Percentiles rank a stretch among this genome's conserved stretches.
Evolutionary conservation across 2,329 filamentous ascomycete species (phyloP).

Genomic region (Colletotrichum sp.): DNA sequence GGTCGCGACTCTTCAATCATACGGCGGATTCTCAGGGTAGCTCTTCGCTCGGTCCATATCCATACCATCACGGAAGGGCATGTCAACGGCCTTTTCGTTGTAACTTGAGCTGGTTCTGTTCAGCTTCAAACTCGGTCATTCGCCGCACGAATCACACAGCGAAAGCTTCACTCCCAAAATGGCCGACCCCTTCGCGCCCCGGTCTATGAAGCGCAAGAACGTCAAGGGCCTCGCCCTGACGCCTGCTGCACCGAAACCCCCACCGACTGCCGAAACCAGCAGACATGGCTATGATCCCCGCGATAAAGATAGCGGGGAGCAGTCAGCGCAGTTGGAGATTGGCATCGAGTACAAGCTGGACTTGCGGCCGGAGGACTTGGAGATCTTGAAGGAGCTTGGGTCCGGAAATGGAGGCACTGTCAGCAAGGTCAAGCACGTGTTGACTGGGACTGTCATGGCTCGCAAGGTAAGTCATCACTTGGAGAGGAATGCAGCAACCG

Average conservation of each 20-base stretch:
- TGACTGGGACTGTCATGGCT: conserved; percentile 96
- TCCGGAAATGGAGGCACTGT: conserved; percentile 97
- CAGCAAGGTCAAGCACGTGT: conserved; percentile 95
- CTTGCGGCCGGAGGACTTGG: conserved; percentile 87
- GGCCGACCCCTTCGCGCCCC: conserved; percentile 68
- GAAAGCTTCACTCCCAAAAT: conserved; percentile 42
- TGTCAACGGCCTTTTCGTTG: neutral
- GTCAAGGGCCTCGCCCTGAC: conserved; percentile 93
- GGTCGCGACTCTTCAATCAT: neutral
- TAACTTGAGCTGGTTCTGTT: neutral
- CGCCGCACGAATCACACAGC: neutral
- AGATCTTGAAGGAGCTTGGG: conserved; percentile 92
- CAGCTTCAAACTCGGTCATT: neutral
- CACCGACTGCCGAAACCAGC: conserved; percentile 75
- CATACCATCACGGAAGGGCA: neutral
- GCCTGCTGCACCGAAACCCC: conserved; percentile 74
- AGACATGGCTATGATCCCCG: conserved; percentile 64
- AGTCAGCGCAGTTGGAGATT: conserved; percentile 81
- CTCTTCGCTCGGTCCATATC: neutral
- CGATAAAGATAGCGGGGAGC: conserved; percentile 62
- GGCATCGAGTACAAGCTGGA: conserved; percentile 97
- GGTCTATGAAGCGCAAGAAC: conserved; percentile 98
- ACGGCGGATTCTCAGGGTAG: neutral
- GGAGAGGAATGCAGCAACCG: neutral
- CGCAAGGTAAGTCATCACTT: conserved; percentile 72